phyloP scores from a whole-genome alignment of 371 early-diverging fungal species.

The Rhizopus arrhizus region DNA sequence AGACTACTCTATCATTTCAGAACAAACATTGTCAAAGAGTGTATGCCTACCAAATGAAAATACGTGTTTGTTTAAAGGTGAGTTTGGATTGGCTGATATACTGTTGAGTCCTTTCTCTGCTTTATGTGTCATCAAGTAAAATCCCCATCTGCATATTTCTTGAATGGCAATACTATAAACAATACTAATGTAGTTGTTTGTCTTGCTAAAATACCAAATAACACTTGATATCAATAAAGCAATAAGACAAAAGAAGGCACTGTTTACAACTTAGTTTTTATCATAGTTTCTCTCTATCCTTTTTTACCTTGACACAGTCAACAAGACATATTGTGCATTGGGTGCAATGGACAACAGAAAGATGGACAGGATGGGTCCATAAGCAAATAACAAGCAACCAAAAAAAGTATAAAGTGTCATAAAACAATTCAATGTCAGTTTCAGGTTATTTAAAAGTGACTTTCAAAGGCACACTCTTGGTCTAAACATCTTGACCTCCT shows the following conservation, averaged over 20 bases:
- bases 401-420: constrained; percentile 74
- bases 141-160: constrained; percentile 68
- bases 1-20: constrained; percentile 28
- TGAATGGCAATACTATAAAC: constrained; percentile 65
- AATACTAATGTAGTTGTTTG: constrained; percentile 47
- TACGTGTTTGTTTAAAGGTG: constrained; percentile 57
- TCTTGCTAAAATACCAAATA: constrained; percentile 65
- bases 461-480: no score
- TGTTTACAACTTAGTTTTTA: constrained; percentile 20
- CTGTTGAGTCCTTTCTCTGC: constrained; percentile 63
- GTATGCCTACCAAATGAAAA: constrained; percentile 61
- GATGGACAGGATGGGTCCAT: constrained; percentile 72
- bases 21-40: neutral
- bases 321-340: constrained; percentile 69
- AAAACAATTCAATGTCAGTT: neutral
- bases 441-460: neutral
- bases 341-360: constrained; percentile 69
- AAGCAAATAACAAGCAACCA: constrained; percentile 73
- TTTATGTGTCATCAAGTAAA: constrained; percentile 57
- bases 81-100: constrained; percentile 59
- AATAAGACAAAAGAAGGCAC: constrained; percentile 78
- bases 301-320: constrained; percentile 70
- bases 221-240: constrained; percentile 69
- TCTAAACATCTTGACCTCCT: no score
- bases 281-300: neutral